phyloP scores from a whole-genome alignment of 495 filamentous ascomycete genomes.

The Aspergillus incahuasiensis region DNA sequence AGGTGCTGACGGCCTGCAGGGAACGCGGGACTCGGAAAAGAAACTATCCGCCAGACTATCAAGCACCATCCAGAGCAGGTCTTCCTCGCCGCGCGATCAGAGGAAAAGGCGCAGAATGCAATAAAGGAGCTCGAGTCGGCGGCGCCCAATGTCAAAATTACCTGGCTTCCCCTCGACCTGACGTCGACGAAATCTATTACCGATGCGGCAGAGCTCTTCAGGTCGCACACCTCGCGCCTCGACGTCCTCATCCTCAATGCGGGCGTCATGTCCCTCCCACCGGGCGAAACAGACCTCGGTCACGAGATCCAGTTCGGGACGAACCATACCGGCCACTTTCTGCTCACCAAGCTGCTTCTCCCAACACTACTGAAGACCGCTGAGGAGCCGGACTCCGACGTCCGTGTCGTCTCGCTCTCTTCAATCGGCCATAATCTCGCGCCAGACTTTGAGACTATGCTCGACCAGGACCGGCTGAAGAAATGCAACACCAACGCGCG shows the following conservation, averaged over 20 bases:
- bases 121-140: conserved; percentile 21
- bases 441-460: conserved; percentile 24
- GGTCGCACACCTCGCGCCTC: conserved; percentile 44
- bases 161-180: conserved; percentile 45
- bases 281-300: conserved; percentile 34
- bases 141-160: conserved; percentile 21
- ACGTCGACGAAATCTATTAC: conserved; percentile 43
- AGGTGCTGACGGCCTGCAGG: conserved; percentile 24
- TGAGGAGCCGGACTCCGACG: conserved; percentile 33
- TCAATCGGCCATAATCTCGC: conserved; percentile 34
- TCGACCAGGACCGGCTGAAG: conserved; percentile 29
- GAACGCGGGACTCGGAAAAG: conserved; percentile 56
- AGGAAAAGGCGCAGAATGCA: conserved; percentile 28
- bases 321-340: conserved; percentile 56
- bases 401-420: conserved; percentile 39
- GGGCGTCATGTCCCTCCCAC: conserved; percentile 55
- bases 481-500: conserved; percentile 34
- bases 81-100: conserved; percentile 42
- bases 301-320: conserved; percentile 56
- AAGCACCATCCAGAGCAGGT: conserved; percentile 53
- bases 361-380: conserved; percentile 29
- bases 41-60: conserved; percentile 48
- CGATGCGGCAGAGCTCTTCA: conserved; percentile 47
- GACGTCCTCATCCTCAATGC: conserved; percentile 62
- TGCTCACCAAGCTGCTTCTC: conserved; percentile 49